A percentile compares a stretch with the other conserved stretches of the same genome.
These are phyloP conservation scores for Kluyveromyces starmeri DNA, from an alignment of 805 yeast genomes.

Conservation along the genomic window DNA sequence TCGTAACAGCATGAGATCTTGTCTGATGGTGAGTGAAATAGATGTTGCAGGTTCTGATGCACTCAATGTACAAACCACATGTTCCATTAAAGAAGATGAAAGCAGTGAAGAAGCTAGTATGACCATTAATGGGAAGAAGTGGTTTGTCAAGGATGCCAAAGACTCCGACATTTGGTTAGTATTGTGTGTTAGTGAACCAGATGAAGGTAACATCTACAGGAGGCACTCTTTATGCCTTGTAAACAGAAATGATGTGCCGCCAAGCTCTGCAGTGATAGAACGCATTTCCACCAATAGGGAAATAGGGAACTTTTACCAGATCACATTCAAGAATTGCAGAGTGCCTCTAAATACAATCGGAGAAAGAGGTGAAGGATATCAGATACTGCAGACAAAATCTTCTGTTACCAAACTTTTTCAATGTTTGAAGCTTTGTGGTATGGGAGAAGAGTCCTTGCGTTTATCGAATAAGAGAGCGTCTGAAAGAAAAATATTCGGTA, in stretches of 20 bases:
- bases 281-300: constrained; percentile 18
- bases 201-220: constrained; percentile 29
- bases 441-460: constrained; percentile 46
- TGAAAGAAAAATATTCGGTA: constrained; percentile 44
- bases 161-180: constrained; percentile 30
- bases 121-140: constrained; percentile 51
- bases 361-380: constrained; percentile 52
- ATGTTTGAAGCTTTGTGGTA: constrained; percentile 58
- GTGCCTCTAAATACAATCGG: constrained; percentile 36
- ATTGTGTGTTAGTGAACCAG: constrained; percentile 24
- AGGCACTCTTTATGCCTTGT: constrained; percentile 52
- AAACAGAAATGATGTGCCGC: constrained; percentile 24
- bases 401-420: constrained; percentile 69
- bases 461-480: constrained; percentile 44
- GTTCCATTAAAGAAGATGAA: constrained; percentile 34
- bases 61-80: constrained; percentile 43
- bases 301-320: constrained; percentile 39
- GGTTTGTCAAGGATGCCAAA: constrained; percentile 68
- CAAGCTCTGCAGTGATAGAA: neutral
- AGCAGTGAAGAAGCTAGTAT: constrained; percentile 19
- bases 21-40: constrained; percentile 58
- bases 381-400: constrained; percentile 51
- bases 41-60: constrained; percentile 56
- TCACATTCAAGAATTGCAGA: constrained; percentile 40
- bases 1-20: constrained; percentile 47